These are phyloP conservation scores for Colletotrichum spaethianum DNA, from an alignment of 2,329 filamentous ascomycete genomes.

Conservation along the genomic window DNA sequence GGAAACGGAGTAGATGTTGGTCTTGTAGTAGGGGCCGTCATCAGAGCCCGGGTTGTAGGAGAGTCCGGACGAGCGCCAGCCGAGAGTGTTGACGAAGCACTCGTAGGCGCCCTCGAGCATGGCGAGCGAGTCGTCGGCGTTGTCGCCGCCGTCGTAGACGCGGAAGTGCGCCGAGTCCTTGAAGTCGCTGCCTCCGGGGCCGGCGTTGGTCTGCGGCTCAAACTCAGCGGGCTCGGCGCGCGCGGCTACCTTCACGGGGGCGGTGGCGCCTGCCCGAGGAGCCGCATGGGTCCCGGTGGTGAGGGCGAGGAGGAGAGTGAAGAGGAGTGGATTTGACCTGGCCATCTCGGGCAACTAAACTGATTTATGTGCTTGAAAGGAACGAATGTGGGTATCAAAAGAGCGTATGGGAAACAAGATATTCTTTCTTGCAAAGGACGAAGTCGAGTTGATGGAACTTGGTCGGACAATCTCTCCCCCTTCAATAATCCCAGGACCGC, in stretches of 20 bases:
- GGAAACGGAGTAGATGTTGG: constrained; percentile 60
- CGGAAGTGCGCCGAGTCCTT: constrained; percentile 57
- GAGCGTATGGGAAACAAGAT: not conserved
- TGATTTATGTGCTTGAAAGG: not conserved
- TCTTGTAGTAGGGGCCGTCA: constrained; percentile 60
- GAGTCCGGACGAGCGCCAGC: constrained; percentile 56
- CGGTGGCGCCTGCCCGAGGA: constrained; percentile 8
- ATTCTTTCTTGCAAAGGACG: not conserved
- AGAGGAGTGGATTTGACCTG: constrained; percentile 24
- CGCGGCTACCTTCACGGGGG: not conserved
- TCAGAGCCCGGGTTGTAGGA: constrained; percentile 52
- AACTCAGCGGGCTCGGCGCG: constrained; percentile 45
- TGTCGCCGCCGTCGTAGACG: constrained; percentile 49
- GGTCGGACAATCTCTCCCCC: not conserved
- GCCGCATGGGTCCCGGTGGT: constrained; percentile 26
- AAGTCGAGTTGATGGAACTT: not conserved
- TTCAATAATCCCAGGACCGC: not conserved
- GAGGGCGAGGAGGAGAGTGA: constrained; percentile 29
- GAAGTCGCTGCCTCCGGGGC: constrained; percentile 50
- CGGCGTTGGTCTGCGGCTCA: constrained; percentile 49
- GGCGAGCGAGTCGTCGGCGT: constrained; percentile 49
- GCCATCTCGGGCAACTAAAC: constrained; percentile 21
- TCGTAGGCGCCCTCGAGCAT: constrained; percentile 63
- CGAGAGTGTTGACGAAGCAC: constrained; percentile 55
- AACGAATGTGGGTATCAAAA: constrained; percentile 18